phyloP scores from a whole-genome alignment of 2,329 filamentous ascomycete species.

The Xylariaceae sp. region DNA sequence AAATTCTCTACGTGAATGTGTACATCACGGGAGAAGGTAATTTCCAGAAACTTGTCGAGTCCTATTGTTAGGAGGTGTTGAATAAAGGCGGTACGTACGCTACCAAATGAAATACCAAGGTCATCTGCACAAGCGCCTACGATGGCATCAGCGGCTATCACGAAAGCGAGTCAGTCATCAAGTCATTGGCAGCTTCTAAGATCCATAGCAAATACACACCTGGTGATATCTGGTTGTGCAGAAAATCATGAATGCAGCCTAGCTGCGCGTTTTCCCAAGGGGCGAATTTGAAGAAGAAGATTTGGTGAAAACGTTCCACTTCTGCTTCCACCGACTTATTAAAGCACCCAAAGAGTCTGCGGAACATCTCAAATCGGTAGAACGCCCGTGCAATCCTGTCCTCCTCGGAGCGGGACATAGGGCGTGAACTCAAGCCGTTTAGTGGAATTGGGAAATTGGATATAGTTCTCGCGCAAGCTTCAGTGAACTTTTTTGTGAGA shows the following conservation, averaged over 20 bases:
- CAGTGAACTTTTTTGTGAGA: not conserved
- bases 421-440: not conserved
- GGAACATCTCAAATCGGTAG: conserved; percentile 4
- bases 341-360: not conserved
- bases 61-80: not conserved
- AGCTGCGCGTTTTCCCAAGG: conserved; percentile 4
- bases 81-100: not conserved
- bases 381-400: not conserved
- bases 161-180: not conserved
- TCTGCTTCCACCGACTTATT: not conserved
- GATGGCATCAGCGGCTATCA: not conserved
- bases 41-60: not conserved
- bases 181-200: not conserved
- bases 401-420: not conserved
- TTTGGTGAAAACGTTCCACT: too few species aligned
- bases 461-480: not conserved
- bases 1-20: not conserved
- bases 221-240: not conserved
- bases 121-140: not conserved
- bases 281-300: not conserved
- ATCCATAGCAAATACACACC: not conserved
- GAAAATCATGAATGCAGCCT: not conserved
- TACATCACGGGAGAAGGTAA: not conserved
- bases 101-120: not conserved
- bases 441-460: not conserved